Conservation (phyloP, 345 rosid species). For the Hypericum androsaemum region DNA sequence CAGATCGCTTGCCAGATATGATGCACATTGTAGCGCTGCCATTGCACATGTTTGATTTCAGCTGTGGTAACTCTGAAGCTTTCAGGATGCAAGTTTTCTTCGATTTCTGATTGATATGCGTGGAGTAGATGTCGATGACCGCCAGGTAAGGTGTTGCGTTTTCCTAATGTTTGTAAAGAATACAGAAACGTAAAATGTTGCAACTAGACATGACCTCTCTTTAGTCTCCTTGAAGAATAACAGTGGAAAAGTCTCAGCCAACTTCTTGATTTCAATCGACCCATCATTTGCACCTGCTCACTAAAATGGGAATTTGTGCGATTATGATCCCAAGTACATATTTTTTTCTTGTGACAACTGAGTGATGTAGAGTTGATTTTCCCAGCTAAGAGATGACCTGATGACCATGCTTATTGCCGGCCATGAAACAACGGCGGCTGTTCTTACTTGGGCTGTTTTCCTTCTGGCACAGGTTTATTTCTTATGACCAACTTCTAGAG, state of each 20-base stretch:
- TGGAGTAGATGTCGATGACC: constrained; percentile 76
- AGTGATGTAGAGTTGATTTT: background rate
- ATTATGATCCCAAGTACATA: too few relatives aligned
- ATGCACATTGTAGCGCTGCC: too few relatives aligned
- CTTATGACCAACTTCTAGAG: constrained; percentile 7
- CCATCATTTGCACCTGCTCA: too few relatives aligned
- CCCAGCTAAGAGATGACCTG: constrained; percentile 82
- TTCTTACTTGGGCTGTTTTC: constrained; percentile 93
- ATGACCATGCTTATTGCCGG: constrained; percentile 97
- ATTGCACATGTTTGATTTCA: constrained; percentile 1
- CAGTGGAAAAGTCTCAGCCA: too few relatives aligned
- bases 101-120: constrained; percentile 92
- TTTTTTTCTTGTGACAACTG: too few relatives aligned
- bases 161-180: too few relatives aligned
- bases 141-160: constrained; percentile 57
- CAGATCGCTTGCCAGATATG: background rate
- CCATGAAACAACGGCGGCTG: constrained; percentile 96
- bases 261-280: too few relatives aligned
- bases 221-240: too few relatives aligned
- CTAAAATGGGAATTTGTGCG: too few relatives aligned
- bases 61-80: constrained; percentile 15
- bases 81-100: constrained; percentile 88
- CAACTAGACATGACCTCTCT: too few relatives aligned
- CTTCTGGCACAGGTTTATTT: constrained; percentile 72
- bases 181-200: too few relatives aligned